Percentiles rank a stretch among this genome's conserved stretches.
Evolutionary conservation across 2,329 filamentous ascomycete genomes (phyloP).

Genomic region (Aureobasidium leucospermi): DNA sequence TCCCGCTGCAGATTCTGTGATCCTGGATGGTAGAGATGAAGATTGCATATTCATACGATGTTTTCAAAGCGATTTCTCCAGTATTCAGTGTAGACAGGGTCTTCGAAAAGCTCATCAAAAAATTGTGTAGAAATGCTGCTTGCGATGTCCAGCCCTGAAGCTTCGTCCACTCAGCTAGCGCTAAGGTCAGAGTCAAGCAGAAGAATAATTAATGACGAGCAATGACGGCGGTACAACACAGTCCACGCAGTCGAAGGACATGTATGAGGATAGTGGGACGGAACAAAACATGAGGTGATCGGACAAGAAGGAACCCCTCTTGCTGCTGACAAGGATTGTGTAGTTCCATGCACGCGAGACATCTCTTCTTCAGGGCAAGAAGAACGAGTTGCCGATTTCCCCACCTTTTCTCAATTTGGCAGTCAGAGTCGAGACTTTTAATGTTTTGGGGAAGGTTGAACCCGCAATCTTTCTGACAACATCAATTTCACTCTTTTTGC

Average conservation of each 20-base stretch:
- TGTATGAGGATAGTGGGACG: neutral
- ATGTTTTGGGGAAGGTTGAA: neutral
- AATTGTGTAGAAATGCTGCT: neutral
- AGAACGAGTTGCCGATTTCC: neutral
- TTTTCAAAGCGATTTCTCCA: neutral
- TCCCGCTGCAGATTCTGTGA: neutral
- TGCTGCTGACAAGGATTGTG: neutral
- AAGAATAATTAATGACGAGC: neutral
- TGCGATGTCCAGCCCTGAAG: neutral
- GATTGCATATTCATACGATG: neutral
- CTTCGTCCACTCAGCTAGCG: neutral
- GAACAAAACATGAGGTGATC: neutral
- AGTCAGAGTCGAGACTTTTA: neutral
- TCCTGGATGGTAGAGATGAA: neutral
- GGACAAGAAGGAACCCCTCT: neutral
- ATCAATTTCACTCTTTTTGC: too few species aligned
- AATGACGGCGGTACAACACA: neutral
- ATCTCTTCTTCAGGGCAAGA: constrained; percentile 6
- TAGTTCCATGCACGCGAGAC: neutral
- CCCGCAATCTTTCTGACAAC: neutral
- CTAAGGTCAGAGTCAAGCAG: neutral
- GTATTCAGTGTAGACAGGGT: neutral
- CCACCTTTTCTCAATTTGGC: constrained; percentile 1
- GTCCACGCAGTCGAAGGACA: too few species aligned
- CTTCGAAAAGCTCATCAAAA: neutral